Evolutionary conservation across 2,329 filamentous ascomycete species (phyloP), one percentile per base, ranked within the genome.

Genomic region (Fusarium oligoseptatum): DNA sequence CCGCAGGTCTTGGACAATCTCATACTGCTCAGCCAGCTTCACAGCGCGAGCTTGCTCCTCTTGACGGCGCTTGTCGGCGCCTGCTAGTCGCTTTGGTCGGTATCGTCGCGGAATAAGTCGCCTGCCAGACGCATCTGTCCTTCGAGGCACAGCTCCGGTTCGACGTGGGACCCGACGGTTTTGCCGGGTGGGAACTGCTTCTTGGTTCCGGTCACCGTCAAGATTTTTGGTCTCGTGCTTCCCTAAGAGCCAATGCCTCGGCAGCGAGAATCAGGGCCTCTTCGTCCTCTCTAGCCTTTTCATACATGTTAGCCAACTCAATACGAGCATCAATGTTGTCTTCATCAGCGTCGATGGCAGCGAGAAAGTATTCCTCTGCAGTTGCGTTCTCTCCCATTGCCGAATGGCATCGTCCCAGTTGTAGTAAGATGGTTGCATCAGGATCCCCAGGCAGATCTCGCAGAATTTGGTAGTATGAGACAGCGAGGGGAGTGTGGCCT

Each of bases 251-350:
- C 76, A 96, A 89, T 10, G 94, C 92, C 80, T 97, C 93, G 37
- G 92, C 93, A 58, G 94, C 91, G 60, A 95, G 89, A 68, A 93
- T 91, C 68, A 95, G 90, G 1, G 95, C 95, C 78, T 94, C 91
- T 77, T 95, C 93, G 24, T 89, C 91, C 83, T 92, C 90, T 72
- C 92, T 92, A 52, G 89, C 89, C 72, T 88, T 91, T 80, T 97
- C 94, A 79, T 97, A 98, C 82, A 98, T 90, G 77, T 93, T 95
- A 14, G 94, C 94, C 11, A 98, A 87, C 77, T 94, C 91, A 34
- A 94, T 91, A 43, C 94, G 92, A 43, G 94, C 94, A 71, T 95
- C 92, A 57, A 96, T 91, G 67, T 93, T 92, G 45, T 90, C 87
- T 52, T 91, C 86, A 72, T 97, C 93, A 68, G 91, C 88, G 61